These are phyloP conservation scores for Cladosporium sp. DNA, from an alignment of 2,329 filamentous ascomycete genomes.

Conservation along the genomic window DNA sequence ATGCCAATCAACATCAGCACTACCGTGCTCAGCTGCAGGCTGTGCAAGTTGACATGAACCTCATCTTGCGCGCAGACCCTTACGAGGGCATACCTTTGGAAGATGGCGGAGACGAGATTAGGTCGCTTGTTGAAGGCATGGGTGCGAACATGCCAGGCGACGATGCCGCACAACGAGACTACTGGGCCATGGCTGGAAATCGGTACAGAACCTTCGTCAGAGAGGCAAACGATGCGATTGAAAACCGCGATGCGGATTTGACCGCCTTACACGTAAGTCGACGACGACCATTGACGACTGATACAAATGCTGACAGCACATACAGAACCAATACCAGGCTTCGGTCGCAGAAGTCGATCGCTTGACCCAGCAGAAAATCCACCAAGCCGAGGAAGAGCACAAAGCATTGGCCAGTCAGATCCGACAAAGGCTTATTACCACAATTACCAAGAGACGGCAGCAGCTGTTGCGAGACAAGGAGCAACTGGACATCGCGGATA, in stretches of 20 bases:
- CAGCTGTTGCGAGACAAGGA: conserved; percentile 59
- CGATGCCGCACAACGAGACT: conserved; percentile 60
- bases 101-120: conserved; percentile 59
- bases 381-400: conserved; percentile 58
- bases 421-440: conserved; percentile 55
- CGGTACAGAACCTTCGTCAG: conserved; percentile 80
- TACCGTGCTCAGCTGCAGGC: conserved; percentile 87
- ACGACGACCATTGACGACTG: not conserved
- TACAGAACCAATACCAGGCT: conserved; percentile 52
- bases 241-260: conserved; percentile 78
- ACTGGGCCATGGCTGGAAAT: conserved; percentile 61
- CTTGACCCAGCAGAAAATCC: conserved; percentile 53
- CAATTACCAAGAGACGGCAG: conserved; percentile 51
- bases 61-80: conserved; percentile 78
- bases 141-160: conserved; percentile 36
- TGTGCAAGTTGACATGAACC: conserved; percentile 82
- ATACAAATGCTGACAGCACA: not conserved
- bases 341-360: conserved; percentile 51
- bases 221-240: conserved; percentile 79
- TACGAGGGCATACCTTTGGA: conserved; percentile 64
- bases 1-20: conserved; percentile 71
- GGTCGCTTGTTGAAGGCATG: conserved; percentile 48
- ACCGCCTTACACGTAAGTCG: conserved; percentile 68
- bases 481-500: conserved; percentile 60
- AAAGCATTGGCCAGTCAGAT: conserved; percentile 52